These are phyloP conservation scores for Zea mays DNA, from an alignment of 176 grass and related monocot species.

Conservation along the genomic window DNA sequence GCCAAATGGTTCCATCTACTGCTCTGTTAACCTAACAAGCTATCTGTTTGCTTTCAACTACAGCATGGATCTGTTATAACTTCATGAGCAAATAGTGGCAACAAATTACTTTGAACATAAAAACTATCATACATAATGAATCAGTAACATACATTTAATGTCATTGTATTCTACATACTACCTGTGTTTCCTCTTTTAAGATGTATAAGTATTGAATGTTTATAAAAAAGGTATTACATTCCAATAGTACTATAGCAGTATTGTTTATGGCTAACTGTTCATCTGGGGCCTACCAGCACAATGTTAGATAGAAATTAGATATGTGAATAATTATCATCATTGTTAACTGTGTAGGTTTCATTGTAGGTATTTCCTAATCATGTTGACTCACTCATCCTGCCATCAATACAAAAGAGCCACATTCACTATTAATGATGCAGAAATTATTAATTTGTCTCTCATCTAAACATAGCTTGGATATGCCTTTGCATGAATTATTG, in stretches of 20 bases:
- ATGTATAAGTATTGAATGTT: not conserved
- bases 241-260: not conserved
- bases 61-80: not conserved
- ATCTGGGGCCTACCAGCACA: not conserved
- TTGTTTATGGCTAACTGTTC: not conserved
- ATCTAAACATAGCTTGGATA: not conserved
- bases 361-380: not conserved
- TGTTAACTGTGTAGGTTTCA: not conserved
- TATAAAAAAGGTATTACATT: not conserved
- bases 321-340: not conserved
- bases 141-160: not conserved
- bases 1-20: not conserved
- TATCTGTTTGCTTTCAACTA: conserved; percentile 11
- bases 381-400: not conserved
- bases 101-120: not conserved
- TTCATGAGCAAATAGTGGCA: not conserved
- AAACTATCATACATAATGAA: conserved; percentile 10
- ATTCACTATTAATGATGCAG: not conserved
- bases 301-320: not conserved
- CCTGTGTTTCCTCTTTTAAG: not conserved
- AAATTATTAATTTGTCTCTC: not conserved
- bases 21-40: not conserved
- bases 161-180: not conserved
- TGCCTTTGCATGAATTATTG: not conserved
- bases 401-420: not conserved